Percentiles rank a stretch among this genome's conserved stretches.
phyloP scores from a whole-genome alignment of 345 rosid species.

The Anastatica hierochuntica region DNA sequence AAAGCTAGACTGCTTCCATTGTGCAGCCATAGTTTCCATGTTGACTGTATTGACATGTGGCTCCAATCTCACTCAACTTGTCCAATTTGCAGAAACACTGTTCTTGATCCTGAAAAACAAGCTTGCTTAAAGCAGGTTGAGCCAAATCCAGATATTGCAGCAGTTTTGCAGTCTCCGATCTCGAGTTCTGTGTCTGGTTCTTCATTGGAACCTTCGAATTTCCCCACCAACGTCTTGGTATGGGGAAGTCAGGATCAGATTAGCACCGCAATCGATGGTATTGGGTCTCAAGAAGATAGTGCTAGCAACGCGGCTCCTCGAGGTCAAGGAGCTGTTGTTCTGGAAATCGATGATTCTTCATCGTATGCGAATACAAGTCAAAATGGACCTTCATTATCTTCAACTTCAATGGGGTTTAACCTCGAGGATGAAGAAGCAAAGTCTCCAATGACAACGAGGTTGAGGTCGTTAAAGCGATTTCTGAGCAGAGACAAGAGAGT shows the following conservation, averaged over 20 bases:
- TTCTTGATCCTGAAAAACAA: slow-evolving; percentile 27
- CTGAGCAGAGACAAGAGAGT: slow-evolving; percentile 68
- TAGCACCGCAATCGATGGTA: slow-evolving; percentile 36
- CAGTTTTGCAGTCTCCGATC: slow-evolving; percentile 21
- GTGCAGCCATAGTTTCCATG: slow-evolving; percentile 82
- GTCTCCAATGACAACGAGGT: slow-evolving; percentile 55
- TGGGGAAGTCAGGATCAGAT: slow-evolving; percentile 75
- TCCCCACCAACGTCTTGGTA: slow-evolving; percentile 81
- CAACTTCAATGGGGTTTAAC: slow-evolving; percentile 19
- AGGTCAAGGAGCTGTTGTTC: slow-evolving; percentile 24
- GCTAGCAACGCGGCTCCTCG: slow-evolving; percentile 30
- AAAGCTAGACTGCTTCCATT: slow-evolving; percentile 63
- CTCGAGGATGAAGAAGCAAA: slow-evolving; percentile 60
- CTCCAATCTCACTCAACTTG: slow-evolving; percentile 84
- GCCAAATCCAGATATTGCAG: slow-evolving; percentile 16
- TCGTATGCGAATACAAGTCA: slow-evolving; percentile 25
- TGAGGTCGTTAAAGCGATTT: slow-evolving; percentile 77
- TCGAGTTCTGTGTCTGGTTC: slow-evolving; percentile 32
- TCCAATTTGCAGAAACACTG: slow-evolving; percentile 67
- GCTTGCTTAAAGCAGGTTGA: slow-evolving; percentile 8
- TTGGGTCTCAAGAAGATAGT: slow-evolving; percentile 36
- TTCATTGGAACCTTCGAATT: slow-evolving; percentile 51
- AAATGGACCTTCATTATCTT: slow-evolving; percentile 18
- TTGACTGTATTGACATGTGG: slow-evolving; percentile 97
- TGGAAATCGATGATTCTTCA: slow-evolving; percentile 43